Conservation (phyloP, 2,329 filamentous ascomycete genomes). For the Beauveria sp. region DNA sequence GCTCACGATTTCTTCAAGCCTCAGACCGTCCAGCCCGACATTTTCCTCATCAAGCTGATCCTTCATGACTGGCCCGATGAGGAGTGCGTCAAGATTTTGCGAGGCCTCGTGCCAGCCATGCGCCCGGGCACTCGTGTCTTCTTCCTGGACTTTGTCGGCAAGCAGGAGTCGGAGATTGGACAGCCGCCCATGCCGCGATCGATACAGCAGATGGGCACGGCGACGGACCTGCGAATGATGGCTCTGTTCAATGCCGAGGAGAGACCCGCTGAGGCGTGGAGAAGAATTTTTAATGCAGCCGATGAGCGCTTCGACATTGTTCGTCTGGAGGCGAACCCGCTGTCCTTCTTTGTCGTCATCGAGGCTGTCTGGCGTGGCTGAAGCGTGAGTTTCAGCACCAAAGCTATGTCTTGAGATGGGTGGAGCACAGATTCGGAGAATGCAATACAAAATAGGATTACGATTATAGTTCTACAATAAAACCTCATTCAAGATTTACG, state of each 20-base stretch:
- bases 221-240: constrained; percentile 43
- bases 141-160: constrained; percentile 31
- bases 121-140: constrained; percentile 34
- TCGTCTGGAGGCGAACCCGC: constrained; percentile 26
- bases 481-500: too few species aligned
- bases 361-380: constrained; percentile 29
- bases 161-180: constrained; percentile 21
- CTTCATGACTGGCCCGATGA: constrained; percentile 49
- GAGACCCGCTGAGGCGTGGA: constrained; percentile 37
- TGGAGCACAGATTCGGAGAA: too few species aligned
- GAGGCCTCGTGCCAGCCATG: constrained; percentile 34
- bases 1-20: constrained; percentile 32
- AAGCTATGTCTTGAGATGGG: too few species aligned
- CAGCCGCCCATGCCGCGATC: constrained; percentile 24
- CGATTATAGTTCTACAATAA: too few species aligned
- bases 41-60: constrained; percentile 46
- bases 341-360: constrained; percentile 29
- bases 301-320: constrained; percentile 38
- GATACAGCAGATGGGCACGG: constrained; percentile 30
- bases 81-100: constrained; percentile 31
- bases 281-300: constrained; percentile 33
- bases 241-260: constrained; percentile 41
- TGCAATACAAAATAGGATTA: too few species aligned
- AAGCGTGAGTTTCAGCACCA: too few species aligned
- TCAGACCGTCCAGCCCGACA: constrained; percentile 33